A percentile compares a stretch with the other conserved stretches of the same genome.
Evolutionary conservation across 768 basidiomycete species (phyloP).

Genomic region (Hortiboletus campestris): DNA sequence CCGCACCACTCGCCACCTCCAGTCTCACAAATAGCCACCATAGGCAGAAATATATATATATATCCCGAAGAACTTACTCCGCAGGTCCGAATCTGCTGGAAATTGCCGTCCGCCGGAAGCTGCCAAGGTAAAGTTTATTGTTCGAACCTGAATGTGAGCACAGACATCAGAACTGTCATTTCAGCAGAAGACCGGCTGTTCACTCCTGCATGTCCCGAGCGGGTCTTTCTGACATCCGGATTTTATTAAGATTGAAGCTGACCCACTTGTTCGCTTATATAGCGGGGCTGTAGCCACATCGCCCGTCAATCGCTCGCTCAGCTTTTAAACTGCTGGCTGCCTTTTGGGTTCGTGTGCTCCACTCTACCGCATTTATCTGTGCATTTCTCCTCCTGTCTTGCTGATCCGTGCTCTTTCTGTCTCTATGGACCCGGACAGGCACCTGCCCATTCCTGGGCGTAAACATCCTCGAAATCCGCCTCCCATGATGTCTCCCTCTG

Average conservation of each 20-base stretch:
- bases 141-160: conserved; percentile 25
- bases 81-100: conserved; percentile 27
- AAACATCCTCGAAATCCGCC: conserved; percentile 28
- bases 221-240: conserved; percentile 28
- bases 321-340: conserved; percentile 23
- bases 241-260: conserved; percentile 27
- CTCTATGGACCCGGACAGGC: conserved; percentile 39
- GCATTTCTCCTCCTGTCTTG: conserved; percentile 7
- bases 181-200: conserved; percentile 21
- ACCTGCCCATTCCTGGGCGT: conserved; percentile 34
- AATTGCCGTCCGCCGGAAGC: conserved; percentile 26
- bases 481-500: conserved; percentile 27
- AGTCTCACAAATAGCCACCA: neutral
- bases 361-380: conserved; percentile 22
- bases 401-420: conserved; percentile 15
- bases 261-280: conserved; percentile 31
- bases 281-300: conserved; percentile 29
- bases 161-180: conserved; percentile 27
- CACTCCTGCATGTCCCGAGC: conserved; percentile 27
- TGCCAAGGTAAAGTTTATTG: conserved; percentile 32
- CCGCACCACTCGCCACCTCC: conserved; percentile 4
- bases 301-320: conserved; percentile 19
- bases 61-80: conserved; percentile 20
- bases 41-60: conserved; percentile 5
- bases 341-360: conserved; percentile 22